Percentiles rank a stretch among this genome's conserved stretches.
Conservation (phyloP, 192 early-diverging fungal genomes). For the Glomus cerebriforme region DNA sequence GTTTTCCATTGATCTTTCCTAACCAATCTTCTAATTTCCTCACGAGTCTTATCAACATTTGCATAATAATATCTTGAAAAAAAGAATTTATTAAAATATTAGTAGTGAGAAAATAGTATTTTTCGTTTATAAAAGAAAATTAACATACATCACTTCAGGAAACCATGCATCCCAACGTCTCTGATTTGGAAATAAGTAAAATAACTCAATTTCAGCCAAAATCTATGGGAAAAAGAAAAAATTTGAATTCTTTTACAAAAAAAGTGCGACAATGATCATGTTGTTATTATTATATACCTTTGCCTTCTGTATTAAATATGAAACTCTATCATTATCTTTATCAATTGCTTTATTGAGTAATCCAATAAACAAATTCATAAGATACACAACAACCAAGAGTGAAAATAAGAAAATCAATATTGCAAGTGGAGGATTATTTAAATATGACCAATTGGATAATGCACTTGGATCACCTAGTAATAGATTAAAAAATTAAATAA, state of each 20-base stretch:
- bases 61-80: not conserved
- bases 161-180: not conserved
- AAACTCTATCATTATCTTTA: slow-evolving; percentile 11
- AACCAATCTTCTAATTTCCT: not conserved
- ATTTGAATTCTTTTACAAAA: not conserved
- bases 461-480: slow-evolving; percentile 49
- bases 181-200: not conserved
- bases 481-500: not conserved
- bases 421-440: not conserved
- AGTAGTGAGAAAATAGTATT: not conserved
- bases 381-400: not conserved
- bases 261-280: not conserved
- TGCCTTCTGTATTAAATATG: slow-evolving; percentile 7
- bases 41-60: not conserved
- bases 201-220: not conserved
- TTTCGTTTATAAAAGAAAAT: no score
- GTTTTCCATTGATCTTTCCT: not conserved
- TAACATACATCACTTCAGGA: not conserved
- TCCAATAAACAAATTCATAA: slow-evolving; percentile 3
- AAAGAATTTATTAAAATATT: not conserved
- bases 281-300: not conserved
- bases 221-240: not conserved
- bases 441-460: slow-evolving; percentile 16
- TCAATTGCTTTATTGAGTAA: not conserved
- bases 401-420: not conserved